phyloP scores from a whole-genome alignment of 805 yeast species.

The Kodamaea leandrae region DNA sequence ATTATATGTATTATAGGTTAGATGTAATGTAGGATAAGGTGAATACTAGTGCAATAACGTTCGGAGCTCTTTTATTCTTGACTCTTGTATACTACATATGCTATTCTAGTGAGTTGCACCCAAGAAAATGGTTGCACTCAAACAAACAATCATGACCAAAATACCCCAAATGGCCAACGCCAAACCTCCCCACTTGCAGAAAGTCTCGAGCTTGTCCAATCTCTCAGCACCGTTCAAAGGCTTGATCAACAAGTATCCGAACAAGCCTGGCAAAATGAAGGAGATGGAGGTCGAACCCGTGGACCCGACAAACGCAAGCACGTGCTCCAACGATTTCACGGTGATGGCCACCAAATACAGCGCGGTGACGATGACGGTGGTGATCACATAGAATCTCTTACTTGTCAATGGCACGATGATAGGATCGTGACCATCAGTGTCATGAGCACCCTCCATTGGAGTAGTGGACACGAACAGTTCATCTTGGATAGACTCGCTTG shows the following conservation, averaged over 20 bases:
- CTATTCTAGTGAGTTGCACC: slow-evolving; percentile 34
- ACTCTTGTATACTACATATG: slow-evolving; percentile 1
- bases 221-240: slow-evolving; percentile 28
- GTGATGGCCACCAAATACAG: slow-evolving; percentile 59
- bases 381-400: slow-evolving; percentile 46
- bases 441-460: slow-evolving; percentile 47
- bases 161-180: slow-evolving; percentile 52
- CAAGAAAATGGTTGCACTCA: slow-evolving; percentile 47
- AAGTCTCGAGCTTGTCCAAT: slow-evolving; percentile 26
- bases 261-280: slow-evolving; percentile 74
- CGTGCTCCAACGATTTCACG: slow-evolving; percentile 63
- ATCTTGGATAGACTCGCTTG: slow-evolving; percentile 24
- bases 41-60: too few relatives aligned
- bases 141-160: slow-evolving; percentile 52
- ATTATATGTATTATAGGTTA: too few relatives aligned
- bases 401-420: slow-evolving; percentile 49
- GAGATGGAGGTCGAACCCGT: slow-evolving; percentile 81
- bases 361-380: slow-evolving; percentile 42
- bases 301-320: slow-evolving; percentile 73
- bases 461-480: slow-evolving; percentile 43
- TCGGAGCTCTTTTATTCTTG: too few relatives aligned
- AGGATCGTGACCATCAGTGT: slow-evolving; percentile 47
- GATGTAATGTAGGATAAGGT: too few relatives aligned
- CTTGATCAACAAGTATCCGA: slow-evolving; percentile 60
- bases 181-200: slow-evolving; percentile 40